Evolutionary conservation across 1,284 basidiomycete genomes (phyloP).

Genomic region (Cryptococcus hybrid): DNA sequence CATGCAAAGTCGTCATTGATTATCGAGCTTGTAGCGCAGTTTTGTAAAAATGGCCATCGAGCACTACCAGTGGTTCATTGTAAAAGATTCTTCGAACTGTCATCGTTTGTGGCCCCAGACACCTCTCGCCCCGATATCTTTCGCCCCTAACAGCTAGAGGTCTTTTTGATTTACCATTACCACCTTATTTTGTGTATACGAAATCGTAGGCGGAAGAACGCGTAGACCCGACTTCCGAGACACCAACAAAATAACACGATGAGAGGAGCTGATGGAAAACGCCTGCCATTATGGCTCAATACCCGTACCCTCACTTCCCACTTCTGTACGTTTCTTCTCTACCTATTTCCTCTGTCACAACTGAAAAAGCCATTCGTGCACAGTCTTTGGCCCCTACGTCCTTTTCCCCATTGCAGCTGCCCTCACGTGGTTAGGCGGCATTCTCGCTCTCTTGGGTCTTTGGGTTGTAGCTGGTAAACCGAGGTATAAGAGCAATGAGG

Average conservation of each 20-base stretch:
- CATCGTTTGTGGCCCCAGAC: too few species aligned
- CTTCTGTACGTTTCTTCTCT: conserved; percentile 26
- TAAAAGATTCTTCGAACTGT: too few species aligned
- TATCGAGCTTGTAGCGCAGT: too few species aligned
- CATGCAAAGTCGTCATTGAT: too few species aligned
- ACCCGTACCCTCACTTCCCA: conserved; percentile 26
- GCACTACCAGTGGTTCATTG: too few species aligned
- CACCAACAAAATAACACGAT: not conserved
- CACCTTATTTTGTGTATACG: too few species aligned
- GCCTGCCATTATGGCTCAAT: conserved; percentile 12
- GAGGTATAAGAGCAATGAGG: conserved; percentile 45
- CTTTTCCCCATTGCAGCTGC: conserved; percentile 38
- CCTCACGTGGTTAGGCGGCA: conserved; percentile 39
- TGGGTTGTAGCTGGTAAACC: conserved; percentile 49
- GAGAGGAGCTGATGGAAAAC: conserved; percentile 13
- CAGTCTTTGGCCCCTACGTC: conserved; percentile 50
- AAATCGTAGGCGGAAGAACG: too few species aligned
- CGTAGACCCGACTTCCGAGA: too few species aligned
- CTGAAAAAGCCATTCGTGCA: not conserved
- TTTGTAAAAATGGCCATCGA: too few species aligned
- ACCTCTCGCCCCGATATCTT: too few species aligned
- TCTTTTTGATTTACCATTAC: too few species aligned
- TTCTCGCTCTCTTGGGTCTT: conserved; percentile 45
- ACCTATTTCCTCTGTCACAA: not conserved
- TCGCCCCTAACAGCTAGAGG: too few species aligned